Conservation (phyloP, 2,329 filamentous ascomycete species). For the Dothiorella sarmentorum region DNA sequence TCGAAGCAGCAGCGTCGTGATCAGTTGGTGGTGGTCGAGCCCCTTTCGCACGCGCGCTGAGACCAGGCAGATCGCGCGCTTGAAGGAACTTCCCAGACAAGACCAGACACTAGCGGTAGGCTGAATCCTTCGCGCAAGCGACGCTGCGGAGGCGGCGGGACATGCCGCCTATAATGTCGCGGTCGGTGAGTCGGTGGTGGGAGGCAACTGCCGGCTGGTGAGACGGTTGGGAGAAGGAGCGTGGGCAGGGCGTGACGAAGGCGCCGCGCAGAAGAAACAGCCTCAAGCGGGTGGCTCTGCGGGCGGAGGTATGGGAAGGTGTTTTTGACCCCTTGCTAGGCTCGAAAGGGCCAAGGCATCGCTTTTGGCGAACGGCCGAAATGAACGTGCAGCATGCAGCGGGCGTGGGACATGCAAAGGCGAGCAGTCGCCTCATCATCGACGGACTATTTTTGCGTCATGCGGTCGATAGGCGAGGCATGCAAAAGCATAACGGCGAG, state of each 20-base stretch:
- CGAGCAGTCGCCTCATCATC: conserved; percentile 10
- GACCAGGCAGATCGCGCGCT: conserved; percentile 6
- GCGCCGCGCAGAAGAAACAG: conserved; percentile 14
- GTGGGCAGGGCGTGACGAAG: conserved; percentile 12
- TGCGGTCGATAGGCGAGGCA: conserved; percentile 4
- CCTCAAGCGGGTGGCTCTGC: conserved; percentile 10
- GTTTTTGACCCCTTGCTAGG: conserved; percentile 16
- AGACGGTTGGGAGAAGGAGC: conserved; percentile 6
- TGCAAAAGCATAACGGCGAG: neutral
- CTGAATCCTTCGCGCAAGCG: conserved; percentile 14
- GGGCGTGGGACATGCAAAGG: conserved; percentile 8
- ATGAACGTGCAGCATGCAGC: conserved; percentile 17
- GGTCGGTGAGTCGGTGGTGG: neutral
- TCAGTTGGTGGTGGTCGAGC: conserved; percentile 10
- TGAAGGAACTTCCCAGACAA: conserved; percentile 10
- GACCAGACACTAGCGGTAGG: conserved; percentile 7
- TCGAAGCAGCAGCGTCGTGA: conserved; percentile 12
- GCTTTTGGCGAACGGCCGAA: conserved; percentile 14
- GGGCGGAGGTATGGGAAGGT: conserved; percentile 8
- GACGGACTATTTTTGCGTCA: conserved; percentile 8
- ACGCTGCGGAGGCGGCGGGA: conserved; percentile 13
- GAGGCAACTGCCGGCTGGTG: conserved; percentile 10
- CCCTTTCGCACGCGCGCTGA: neutral
- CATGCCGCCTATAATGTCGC: neutral
- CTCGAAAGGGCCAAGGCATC: conserved; percentile 4